phyloP scores from a whole-genome alignment of 768 basidiomycete species.

The Gloeopeniophorella convolvens region DNA sequence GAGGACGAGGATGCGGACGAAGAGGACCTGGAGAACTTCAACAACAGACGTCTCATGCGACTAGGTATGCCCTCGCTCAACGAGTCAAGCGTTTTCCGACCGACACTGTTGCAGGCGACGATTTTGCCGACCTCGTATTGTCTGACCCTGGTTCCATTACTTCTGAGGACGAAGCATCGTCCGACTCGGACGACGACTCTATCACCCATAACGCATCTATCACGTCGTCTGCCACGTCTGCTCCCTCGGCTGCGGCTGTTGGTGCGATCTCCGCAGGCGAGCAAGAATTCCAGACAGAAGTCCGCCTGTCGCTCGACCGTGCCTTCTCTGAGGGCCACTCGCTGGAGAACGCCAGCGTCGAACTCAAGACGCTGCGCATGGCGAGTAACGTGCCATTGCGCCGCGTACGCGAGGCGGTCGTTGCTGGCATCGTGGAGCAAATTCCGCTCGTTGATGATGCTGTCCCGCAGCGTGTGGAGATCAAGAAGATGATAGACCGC shows the following conservation, averaged over 20 bases:
- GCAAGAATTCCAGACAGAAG: constrained; percentile 69
- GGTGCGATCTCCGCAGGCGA: constrained; percentile 30
- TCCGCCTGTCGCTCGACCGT: constrained; percentile 79
- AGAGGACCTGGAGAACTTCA: constrained; percentile 52
- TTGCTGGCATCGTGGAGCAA: constrained; percentile 72
- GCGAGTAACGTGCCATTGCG: constrained; percentile 87
- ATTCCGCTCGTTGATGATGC: constrained; percentile 56
- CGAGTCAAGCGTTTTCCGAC: background rate
- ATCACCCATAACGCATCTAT: constrained; percentile 34
- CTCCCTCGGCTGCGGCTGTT: constrained; percentile 36
- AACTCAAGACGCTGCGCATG: constrained; percentile 95
- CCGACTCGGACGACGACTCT: constrained; percentile 31
- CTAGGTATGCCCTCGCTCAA: constrained; percentile 43
- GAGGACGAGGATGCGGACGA: constrained; percentile 60
- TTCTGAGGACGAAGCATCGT: constrained; percentile 40
- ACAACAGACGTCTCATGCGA: constrained; percentile 68
- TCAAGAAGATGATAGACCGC: constrained; percentile 52
- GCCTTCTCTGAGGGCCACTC: constrained; percentile 90
- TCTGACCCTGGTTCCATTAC: constrained; percentile 55
- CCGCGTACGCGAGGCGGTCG: constrained; percentile 84
- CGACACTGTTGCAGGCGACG: constrained; percentile 42
- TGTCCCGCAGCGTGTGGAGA: constrained; percentile 55
- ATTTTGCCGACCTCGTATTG: constrained; percentile 52
- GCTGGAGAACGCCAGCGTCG: constrained; percentile 88
- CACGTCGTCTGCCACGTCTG: constrained; percentile 45